phyloP scores from a whole-genome alignment of 148 eudicot species.

The Spergularia bocconei region DNA sequence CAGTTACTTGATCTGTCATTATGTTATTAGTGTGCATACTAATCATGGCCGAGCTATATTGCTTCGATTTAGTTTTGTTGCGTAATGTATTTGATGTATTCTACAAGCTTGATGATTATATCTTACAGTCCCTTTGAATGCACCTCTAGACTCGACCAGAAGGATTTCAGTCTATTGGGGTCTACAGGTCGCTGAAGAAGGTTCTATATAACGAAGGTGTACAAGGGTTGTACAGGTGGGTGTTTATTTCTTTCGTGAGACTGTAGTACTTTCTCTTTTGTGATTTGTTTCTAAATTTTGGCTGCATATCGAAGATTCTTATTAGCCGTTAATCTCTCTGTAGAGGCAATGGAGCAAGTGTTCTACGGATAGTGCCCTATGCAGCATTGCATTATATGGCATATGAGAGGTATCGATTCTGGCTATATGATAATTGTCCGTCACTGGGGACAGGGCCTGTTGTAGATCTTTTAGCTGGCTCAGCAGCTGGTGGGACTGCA shows the following conservation, averaged over 20 bases:
- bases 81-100: neutral
- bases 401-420: conserved; percentile 81
- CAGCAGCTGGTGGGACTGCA: conserved; percentile 95
- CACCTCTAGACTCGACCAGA: conserved; percentile 79
- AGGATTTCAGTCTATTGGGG: conserved; percentile 82
- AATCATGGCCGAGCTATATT: neutral
- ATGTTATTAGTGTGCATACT: neutral
- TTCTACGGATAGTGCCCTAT: conserved; percentile 87
- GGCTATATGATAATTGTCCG: conserved; percentile 63
- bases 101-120: neutral
- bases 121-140: conserved; percentile 7
- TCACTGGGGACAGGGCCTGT: conserved; percentile 87
- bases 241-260: conserved; percentile 11
- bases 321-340: conserved; percentile 9
- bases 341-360: conserved; percentile 97
- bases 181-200: conserved; percentile 70
- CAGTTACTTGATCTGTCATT: neutral
- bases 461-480: conserved; percentile 92
- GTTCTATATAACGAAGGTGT: conserved; percentile 77
- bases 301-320: neutral
- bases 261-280: neutral
- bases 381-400: conserved; percentile 97
- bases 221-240: conserved; percentile 81
- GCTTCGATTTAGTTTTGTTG: neutral
- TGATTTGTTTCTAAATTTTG: neutral